A percentile compares a stretch with the other conserved stretches of the same genome.
Evolutionary conservation across 2,329 filamentous ascomycete genomes (phyloP).

Genomic region (Rhinocladiella similis): DNA sequence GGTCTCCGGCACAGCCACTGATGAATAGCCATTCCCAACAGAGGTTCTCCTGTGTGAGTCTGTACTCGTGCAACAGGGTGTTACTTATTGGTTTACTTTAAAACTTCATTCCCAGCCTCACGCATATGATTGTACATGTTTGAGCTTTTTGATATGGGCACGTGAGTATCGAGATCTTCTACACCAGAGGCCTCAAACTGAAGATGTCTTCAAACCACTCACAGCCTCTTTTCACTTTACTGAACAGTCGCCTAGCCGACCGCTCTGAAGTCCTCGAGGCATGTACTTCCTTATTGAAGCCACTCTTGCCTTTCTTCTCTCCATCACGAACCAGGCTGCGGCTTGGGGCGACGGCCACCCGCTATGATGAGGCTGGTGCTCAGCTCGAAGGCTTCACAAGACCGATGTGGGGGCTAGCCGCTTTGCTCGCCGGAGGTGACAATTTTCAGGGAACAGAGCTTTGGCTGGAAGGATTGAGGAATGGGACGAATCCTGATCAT

Average conservation of each 20-base stretch:
- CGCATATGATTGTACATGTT: too few relatives aligned
- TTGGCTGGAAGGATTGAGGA: slow-evolving; percentile 70
- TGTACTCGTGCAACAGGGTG: too few relatives aligned
- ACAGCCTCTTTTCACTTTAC: slow-evolving; percentile 8
- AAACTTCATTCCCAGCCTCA: neutral
- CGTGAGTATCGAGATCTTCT: too few relatives aligned
- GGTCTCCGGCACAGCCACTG: too few relatives aligned
- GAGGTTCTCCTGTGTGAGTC: too few relatives aligned
- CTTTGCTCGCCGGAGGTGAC: slow-evolving; percentile 67
- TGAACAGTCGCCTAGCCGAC: slow-evolving; percentile 21
- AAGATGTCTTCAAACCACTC: neutral
- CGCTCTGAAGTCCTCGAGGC: slow-evolving; percentile 55
- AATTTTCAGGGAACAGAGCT: slow-evolving; percentile 63
- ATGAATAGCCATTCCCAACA: too few relatives aligned
- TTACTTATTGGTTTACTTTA: too few relatives aligned
- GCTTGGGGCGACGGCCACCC: slow-evolving; percentile 69
- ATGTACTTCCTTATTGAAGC: slow-evolving; percentile 65
- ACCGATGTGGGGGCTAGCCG: slow-evolving; percentile 73
- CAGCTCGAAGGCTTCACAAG: slow-evolving; percentile 76
- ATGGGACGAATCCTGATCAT: slow-evolving; percentile 68
- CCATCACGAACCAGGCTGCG: slow-evolving; percentile 64
- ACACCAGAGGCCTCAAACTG: too few relatives aligned
- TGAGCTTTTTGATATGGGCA: too few relatives aligned
- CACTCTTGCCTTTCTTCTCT: slow-evolving; percentile 71
- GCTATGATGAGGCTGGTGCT: slow-evolving; percentile 75